These are phyloP conservation scores for Geotrichum macrosporum DNA, from an alignment of 1,139 yeast species.

Conservation along the genomic window DNA sequence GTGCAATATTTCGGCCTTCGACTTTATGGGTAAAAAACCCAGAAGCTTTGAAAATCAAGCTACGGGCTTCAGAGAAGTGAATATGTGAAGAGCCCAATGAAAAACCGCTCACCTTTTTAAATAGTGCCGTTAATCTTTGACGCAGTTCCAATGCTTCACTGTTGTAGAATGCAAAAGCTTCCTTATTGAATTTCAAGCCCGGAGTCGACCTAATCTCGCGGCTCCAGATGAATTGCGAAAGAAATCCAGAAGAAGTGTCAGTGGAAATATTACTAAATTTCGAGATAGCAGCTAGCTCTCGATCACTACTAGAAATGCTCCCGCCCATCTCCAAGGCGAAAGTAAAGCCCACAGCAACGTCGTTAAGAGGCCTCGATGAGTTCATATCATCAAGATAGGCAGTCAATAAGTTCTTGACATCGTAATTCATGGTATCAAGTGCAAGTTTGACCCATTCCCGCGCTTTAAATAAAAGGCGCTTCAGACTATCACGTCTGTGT, in stretches of 20 bases:
- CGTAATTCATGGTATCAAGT: conserved; percentile 58
- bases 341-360: conserved; percentile 71
- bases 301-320: conserved; percentile 57
- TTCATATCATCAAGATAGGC: conserved; percentile 56
- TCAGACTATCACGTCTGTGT: conserved; percentile 70
- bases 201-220: conserved; percentile 25
- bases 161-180: conserved; percentile 18
- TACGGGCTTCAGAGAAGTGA: conserved; percentile 29
- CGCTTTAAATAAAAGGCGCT: conserved; percentile 55
- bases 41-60: conserved; percentile 33
- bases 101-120: conserved; percentile 4
- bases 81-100: conserved; percentile 2
- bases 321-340: conserved; percentile 92
- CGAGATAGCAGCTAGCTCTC: conserved; percentile 31
- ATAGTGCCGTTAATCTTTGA: conserved; percentile 7
- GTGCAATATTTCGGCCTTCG: conserved; percentile 27
- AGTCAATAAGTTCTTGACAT: conserved; percentile 72
- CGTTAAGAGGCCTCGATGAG: conserved; percentile 34
- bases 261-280: conserved; percentile 33
- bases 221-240: conserved; percentile 77
- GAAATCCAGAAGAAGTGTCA: conserved; percentile 65
- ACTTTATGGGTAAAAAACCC: conserved; percentile 26
- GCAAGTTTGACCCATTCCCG: conserved; percentile 59
- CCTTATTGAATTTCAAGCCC: conserved; percentile 11
- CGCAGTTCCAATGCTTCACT: conserved; percentile 18